Evolutionary conservation across 108 stramenopile species (phyloP).

Genomic region (Mayamaea pseudoterrestris): DNA sequence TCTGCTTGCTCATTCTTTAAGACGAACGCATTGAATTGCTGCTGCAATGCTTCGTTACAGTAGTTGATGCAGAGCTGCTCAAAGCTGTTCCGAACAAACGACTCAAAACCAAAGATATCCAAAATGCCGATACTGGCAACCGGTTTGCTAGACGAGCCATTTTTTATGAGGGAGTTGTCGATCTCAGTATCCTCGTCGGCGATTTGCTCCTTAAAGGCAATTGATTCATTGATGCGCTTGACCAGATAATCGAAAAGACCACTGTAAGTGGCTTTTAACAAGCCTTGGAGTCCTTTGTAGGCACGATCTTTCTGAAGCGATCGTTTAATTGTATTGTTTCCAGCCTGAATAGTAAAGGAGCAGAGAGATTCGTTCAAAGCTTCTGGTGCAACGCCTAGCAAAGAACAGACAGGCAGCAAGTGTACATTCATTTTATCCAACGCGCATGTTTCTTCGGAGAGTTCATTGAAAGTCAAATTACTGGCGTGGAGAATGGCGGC

Average conservation of each 20-base stretch:
- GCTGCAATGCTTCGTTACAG: slow-evolving; percentile 86
- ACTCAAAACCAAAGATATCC: slow-evolving; percentile 98
- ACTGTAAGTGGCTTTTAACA: slow-evolving; percentile 89
- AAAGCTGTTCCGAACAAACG: slow-evolving; percentile 77
- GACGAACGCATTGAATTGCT: slow-evolving; percentile 86
- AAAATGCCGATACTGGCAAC: slow-evolving; percentile 79
- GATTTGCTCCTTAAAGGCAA: slow-evolving; percentile 23
- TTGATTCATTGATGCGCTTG: slow-evolving; percentile 70
- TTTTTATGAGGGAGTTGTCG: no score
- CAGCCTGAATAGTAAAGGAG: slow-evolving; percentile 61
- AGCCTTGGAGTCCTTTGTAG: slow-evolving; percentile 79
- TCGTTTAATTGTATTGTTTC: slow-evolving; percentile 46
- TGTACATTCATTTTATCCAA: slow-evolving; percentile 51
- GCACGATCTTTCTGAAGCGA: slow-evolving; percentile 63
- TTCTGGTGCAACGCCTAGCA: slow-evolving; percentile 60
- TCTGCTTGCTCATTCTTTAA: slow-evolving; percentile 77
- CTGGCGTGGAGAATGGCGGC: slow-evolving; percentile 80
- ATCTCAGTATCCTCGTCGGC: slow-evolving; percentile 2
- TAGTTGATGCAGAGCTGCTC: slow-evolving; percentile 97
- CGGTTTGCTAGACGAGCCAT: slow-evolving; percentile 7
- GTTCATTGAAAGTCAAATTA: slow-evolving; percentile 61
- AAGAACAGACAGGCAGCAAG: slow-evolving; percentile 43
- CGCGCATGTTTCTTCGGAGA: slow-evolving; percentile 24
- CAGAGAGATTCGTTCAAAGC: slow-evolving; percentile 64
- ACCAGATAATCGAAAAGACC: slow-evolving; percentile 77